phyloP scores from a whole-genome alignment of 2,329 filamentous ascomycete genomes.

The Apiospora sp. region DNA sequence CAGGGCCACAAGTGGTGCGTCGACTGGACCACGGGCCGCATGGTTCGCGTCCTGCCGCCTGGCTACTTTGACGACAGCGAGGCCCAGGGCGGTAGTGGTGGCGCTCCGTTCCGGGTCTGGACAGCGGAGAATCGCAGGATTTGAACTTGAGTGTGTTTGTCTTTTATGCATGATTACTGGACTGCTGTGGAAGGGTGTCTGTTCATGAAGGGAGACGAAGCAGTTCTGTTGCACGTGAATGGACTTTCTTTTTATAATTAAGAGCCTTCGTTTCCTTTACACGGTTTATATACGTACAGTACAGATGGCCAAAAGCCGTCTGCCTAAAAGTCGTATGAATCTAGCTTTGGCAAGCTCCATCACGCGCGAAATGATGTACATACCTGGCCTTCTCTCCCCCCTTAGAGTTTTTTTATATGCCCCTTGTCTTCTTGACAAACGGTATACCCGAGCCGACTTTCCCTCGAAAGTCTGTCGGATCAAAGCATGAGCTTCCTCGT shows the following conservation, averaged over 20 bases:
- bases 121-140: constrained; percentile 58
- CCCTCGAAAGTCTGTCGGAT: neutral
- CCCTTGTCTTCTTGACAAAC: too few species aligned
- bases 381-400: too few species aligned
- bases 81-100: constrained; percentile 43
- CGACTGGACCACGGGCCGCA: constrained; percentile 65
- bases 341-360: neutral
- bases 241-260: too few species aligned
- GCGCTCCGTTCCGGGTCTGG: constrained; percentile 59
- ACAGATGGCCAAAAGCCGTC: neutral
- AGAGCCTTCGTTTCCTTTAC: neutral
- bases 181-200: too few species aligned
- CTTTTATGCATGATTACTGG: too few species aligned
- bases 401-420: too few species aligned
- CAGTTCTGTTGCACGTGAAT: neutral
- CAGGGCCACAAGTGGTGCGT: constrained; percentile 66
- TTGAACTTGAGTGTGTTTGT: constrained; percentile 35
- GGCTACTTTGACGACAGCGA: constrained; percentile 56
- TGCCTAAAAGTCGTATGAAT: too few species aligned
- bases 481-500: neutral
- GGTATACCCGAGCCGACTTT: neutral
- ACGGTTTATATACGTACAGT: neutral
- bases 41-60: constrained; percentile 61
- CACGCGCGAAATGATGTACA: too few species aligned
- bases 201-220: neutral